phyloP scores from a whole-genome alignment of 306 rosid species.

The Pyrus bretschneideri region DNA sequence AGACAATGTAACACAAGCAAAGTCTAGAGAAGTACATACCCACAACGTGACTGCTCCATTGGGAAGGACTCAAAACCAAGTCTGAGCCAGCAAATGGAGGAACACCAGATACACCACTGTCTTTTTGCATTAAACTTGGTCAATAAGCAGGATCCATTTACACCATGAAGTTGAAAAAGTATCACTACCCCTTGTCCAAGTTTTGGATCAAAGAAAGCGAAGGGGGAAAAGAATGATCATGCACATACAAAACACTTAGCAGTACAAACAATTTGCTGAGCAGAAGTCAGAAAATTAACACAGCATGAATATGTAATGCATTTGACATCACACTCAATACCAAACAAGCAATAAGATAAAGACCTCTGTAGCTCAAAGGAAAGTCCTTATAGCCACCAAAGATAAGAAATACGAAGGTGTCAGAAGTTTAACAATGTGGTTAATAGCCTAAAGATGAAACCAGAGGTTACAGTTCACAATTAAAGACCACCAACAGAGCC shows the following conservation, averaged over 20 bases:
- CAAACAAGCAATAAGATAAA: not conserved
- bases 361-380: not conserved
- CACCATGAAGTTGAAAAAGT: not conserved
- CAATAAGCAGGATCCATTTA: constrained; percentile 92
- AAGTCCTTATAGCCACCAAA: not conserved
- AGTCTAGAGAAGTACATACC: constrained; percentile 38
- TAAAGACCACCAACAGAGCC: constrained; percentile 24
- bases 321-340: not conserved
- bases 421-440: constrained; percentile 5
- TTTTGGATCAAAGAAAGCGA: not conserved
- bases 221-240: not conserved
- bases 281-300: not conserved
- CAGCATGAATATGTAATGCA: not conserved
- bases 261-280: not conserved
- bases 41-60: constrained; percentile 87
- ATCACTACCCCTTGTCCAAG: not conserved
- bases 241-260: not conserved
- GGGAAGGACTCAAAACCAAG: constrained; percentile 88
- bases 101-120: constrained; percentile 41
- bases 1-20: not conserved
- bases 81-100: constrained; percentile 94
- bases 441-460: constrained; percentile 28
- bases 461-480: constrained; percentile 23
- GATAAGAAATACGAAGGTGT: not conserved
- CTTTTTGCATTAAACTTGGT: constrained; percentile 68